Conservation (phyloP, 306 rosid species). For the Neltuma alba region DNA sequence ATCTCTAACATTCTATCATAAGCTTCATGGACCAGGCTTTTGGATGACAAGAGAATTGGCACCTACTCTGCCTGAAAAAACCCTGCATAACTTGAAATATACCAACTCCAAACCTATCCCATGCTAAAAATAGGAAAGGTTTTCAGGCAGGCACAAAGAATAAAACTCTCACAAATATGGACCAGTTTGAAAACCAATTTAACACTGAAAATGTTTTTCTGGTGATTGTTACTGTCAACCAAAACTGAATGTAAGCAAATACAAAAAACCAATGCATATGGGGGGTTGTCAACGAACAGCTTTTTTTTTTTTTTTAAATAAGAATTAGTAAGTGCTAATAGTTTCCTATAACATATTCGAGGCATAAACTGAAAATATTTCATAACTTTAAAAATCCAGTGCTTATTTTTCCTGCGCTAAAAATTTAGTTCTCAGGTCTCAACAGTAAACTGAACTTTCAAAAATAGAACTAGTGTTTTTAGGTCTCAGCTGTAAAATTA, state of each 20-base stretch:
- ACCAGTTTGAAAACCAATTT: background rate
- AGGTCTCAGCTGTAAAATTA: too few relatives aligned
- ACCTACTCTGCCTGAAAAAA: background rate
- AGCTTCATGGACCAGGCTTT: background rate
- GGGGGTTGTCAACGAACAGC: background rate
- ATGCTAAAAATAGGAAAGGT: background rate
- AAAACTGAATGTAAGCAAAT: background rate
- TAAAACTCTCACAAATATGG: background rate
- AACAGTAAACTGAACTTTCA: background rate
- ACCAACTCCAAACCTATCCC: background rate
- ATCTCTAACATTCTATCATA: conserved; percentile 12
- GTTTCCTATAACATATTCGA: background rate
- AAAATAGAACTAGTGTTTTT: too few relatives aligned
- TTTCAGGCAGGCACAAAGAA: background rate
- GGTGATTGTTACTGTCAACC: background rate
- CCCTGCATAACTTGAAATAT: background rate
- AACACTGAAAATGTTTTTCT: background rate
- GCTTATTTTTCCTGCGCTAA: background rate
- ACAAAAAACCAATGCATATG: background rate
- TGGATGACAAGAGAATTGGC: background rate
- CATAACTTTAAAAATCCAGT: background rate
- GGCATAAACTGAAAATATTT: background rate
- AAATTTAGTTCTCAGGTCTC: background rate
- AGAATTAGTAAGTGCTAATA: background rate
- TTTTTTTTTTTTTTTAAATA: background rate